Conservation (phyloP, 2,329 filamentous ascomycete genomes). For the Microsporum audouinii region DNA sequence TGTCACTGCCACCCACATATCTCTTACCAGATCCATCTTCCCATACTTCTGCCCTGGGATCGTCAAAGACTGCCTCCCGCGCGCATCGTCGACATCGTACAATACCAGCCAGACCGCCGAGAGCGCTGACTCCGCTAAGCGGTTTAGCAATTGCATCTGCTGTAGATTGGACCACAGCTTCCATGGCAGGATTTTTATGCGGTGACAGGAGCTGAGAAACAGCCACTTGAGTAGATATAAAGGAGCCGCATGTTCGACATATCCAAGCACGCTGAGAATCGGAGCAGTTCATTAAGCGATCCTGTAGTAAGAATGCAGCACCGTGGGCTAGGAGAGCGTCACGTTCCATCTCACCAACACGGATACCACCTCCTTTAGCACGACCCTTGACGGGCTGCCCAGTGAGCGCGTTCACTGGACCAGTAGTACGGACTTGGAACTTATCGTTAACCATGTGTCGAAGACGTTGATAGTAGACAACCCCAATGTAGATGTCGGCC, state of each 20-base stretch:
- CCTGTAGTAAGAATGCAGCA: constrained; percentile 86
- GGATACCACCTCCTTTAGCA: constrained; percentile 93
- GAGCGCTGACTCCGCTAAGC: constrained; percentile 47
- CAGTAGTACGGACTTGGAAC: constrained; percentile 93
- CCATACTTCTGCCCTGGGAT: constrained; percentile 66
- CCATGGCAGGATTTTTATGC: constrained; percentile 15
- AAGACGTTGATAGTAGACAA: constrained; percentile 96
- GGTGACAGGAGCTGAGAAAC: constrained; percentile 22
- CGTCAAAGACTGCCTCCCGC: constrained; percentile 47
- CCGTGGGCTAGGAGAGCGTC: constrained; percentile 92
- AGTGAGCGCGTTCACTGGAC: constrained; percentile 77
- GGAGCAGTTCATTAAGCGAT: constrained; percentile 92
- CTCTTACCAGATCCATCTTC: constrained; percentile 77
- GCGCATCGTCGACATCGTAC: constrained; percentile 76
- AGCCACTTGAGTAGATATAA: constrained; percentile 64
- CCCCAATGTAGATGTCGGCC: constrained; percentile 90
- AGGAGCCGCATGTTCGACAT: constrained; percentile 79
- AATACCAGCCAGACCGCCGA: constrained; percentile 47
- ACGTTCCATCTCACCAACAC: constrained; percentile 98
- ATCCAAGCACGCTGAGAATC: constrained; percentile 86
- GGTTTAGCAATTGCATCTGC: constrained; percentile 36
- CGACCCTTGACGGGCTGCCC: constrained; percentile 95
- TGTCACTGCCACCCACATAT: constrained; percentile 81
- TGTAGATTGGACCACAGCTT: constrained; percentile 13
- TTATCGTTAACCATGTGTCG: constrained; percentile 99